phyloP scores from a whole-genome alignment of 306 rosid species.

The Bauhinia variegata region DNA sequence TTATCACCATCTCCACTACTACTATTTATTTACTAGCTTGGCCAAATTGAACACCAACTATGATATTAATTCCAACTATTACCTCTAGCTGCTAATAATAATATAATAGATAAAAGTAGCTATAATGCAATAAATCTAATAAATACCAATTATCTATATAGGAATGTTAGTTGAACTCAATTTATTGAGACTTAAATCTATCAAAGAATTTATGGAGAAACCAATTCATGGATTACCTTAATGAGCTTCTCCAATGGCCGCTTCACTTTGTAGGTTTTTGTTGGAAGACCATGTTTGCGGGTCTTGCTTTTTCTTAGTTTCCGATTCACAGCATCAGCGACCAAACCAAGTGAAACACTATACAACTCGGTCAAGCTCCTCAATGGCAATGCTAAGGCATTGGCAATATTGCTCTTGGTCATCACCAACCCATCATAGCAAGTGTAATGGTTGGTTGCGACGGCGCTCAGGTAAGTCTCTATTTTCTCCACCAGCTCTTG shows the following conservation, averaged over 20 bases:
- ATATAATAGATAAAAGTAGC: too few relatives aligned
- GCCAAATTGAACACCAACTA: too few relatives aligned
- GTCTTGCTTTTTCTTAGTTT: conserved; percentile 39
- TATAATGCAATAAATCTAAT: too few relatives aligned
- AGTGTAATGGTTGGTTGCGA: conserved; percentile 79
- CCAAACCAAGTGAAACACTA: conserved; percentile 76
- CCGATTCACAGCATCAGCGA: conserved; percentile 46
- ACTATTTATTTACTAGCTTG: too few relatives aligned
- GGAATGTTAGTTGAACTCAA: too few relatives aligned
- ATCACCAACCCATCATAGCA: conserved; percentile 66
- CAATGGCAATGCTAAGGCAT: conserved; percentile 46
- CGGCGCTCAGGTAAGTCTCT: conserved; percentile 62
- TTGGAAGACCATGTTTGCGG: conserved; percentile 42
- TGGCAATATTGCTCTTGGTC: conserved; percentile 47
- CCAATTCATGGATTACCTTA: conserved; percentile 46
- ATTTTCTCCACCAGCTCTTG: conserved; percentile 50
- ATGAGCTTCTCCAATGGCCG: conserved; percentile 62
- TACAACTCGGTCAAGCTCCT: conserved; percentile 49
- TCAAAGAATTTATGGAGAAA: too few relatives aligned
- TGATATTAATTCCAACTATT: too few relatives aligned
- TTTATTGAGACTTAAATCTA: too few relatives aligned
- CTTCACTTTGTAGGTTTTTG: conserved; percentile 33
- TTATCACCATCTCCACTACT: too few relatives aligned
- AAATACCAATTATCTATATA: too few relatives aligned
- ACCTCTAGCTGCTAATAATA: too few relatives aligned